Evolutionary conservation across 176 grass and related monocot species (phyloP), one percentile per base, ranked within the genome.

Genomic region (Oryza glaberrima): DNA sequence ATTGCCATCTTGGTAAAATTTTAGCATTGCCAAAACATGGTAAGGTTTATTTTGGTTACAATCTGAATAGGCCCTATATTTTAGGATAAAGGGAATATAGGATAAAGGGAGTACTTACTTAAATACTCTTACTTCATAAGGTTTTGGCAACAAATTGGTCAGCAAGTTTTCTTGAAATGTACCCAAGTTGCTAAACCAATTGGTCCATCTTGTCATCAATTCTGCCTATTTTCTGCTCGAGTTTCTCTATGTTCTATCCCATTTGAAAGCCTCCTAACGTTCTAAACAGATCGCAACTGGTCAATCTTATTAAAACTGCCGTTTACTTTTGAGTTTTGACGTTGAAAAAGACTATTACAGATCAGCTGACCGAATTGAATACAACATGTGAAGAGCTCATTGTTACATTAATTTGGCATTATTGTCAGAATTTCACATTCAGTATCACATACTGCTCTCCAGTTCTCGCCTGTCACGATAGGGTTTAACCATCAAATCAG

Each of bases 201-300:
- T 79, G 65, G 68, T 65, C 69, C 30, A 16, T 65, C 67, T 40
- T 66, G 9, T 70, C 34, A 81, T 86, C 32, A 19, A 54, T 17
- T 86, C 66, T 72, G 43, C 10, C 68, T 72, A 71, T 19, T 32
- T 36, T 70, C 48, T 76, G 28, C 45, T 63, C 9, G 38, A 70
- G 28, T 30, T 30, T 73, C 41, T 13, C 17, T 58, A 44, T 15
- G 52, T 5, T 52, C 13, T 52, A 58, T 36, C 78, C 72, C 23
- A 76, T 70, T 65, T 48, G 72, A 25, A 25, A 77, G 2, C 25
- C 71, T 69, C 35, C 23, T 75, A 76, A 79, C 49, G 47, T 71
- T 40, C 69, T 23, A 52, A 52, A 73, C 56, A 73, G 17, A 28
- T 41, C 19, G 16, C 19, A 82, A 48, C 2, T 0, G 23, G 72